Evolutionary conservation across 192 early-diverging fungal genomes (phyloP).

Genomic region (Anaeromyces robustus): DNA sequence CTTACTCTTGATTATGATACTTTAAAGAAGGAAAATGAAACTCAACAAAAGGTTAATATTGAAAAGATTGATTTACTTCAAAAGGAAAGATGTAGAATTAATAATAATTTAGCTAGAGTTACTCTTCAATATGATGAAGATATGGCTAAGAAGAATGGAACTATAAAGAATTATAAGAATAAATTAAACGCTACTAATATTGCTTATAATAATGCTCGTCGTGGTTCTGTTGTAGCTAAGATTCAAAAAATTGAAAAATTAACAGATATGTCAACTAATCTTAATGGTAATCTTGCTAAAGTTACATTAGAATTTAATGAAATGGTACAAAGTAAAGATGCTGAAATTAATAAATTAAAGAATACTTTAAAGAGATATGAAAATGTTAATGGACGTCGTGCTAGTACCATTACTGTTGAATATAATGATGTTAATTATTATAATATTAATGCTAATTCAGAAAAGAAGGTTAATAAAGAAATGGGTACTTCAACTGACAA

Average conservation of each 20-base stretch:
- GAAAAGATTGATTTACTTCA: background rate
- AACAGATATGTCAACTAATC: background rate
- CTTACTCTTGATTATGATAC: no score
- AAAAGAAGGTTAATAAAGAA: background rate
- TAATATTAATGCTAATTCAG: background rate
- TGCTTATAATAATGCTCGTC: background rate
- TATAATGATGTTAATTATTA: background rate
- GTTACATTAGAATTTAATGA: background rate
- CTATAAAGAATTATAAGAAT: background rate
- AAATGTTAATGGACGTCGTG: background rate
- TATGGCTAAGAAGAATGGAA: background rate
- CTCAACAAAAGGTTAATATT: no score
- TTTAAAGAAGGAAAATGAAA: no score
- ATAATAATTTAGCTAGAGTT: background rate
- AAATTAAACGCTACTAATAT: background rate
- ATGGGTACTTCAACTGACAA: background rate
- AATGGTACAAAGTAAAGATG: background rate
- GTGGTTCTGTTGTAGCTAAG: background rate
- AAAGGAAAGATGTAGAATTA: background rate
- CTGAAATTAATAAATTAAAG: background rate
- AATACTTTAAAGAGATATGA: background rate
- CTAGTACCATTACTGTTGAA: background rate
- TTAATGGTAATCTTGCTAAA: background rate
- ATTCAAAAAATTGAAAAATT: background rate
- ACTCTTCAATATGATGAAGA: background rate